These are phyloP conservation scores for Inga laurina DNA, from an alignment of 306 rosid genomes.

Conservation along the genomic window DNA sequence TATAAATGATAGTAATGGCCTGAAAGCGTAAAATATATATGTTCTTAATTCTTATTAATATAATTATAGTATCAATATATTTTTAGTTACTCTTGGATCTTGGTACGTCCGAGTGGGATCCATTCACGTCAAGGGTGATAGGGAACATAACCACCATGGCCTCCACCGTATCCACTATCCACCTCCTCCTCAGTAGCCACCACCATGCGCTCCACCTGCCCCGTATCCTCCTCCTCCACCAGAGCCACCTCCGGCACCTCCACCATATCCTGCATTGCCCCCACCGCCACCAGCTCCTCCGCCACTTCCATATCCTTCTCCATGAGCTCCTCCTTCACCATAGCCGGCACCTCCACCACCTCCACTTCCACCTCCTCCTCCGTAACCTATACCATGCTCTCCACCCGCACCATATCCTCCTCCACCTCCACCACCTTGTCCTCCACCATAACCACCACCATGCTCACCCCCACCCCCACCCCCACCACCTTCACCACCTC, in stretches of 20 bases:
- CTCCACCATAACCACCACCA: background rate
- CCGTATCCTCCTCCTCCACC: conserved; percentile 32
- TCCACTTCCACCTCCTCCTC: conserved; percentile 27
- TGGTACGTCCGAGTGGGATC: conserved; percentile 2
- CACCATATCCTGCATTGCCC: conserved; percentile 32
- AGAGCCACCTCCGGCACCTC: conserved; percentile 33
- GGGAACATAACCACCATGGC: conserved; percentile 68
- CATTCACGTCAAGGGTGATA: background rate
- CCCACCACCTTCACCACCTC: background rate
- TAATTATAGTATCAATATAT: conserved; percentile 4
- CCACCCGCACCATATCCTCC: background rate
- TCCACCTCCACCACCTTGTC: background rate
- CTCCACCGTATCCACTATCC: conserved; percentile 54
- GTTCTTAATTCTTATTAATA: background rate
- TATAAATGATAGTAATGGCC: conserved; percentile 8
- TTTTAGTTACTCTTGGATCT: conserved; percentile 28
- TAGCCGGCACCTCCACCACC: conserved; percentile 41
- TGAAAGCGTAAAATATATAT: background rate
- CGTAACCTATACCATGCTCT: background rate
- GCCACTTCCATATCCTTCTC: conserved; percentile 24
- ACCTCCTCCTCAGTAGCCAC: conserved; percentile 37
- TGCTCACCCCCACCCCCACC: background rate
- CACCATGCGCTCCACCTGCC: conserved; percentile 22
- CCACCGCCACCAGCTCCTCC: conserved; percentile 37
- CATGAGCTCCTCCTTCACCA: conserved; percentile 31